Conservation (phyloP, 371 early-diverging fungal species). For the Mucor velutinosus region DNA sequence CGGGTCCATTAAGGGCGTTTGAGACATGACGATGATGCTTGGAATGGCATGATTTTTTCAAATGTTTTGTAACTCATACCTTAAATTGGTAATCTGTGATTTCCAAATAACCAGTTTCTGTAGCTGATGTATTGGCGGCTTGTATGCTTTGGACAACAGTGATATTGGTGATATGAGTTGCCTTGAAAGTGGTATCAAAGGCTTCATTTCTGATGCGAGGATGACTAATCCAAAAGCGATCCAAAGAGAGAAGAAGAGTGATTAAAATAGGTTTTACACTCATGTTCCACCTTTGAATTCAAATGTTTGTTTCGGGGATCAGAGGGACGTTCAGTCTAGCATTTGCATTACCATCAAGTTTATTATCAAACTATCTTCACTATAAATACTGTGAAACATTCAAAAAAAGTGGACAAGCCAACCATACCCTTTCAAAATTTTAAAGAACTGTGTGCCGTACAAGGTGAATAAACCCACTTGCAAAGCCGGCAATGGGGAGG, state of each 20-base stretch:
- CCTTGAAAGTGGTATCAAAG: background rate
- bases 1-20: background rate
- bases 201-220: background rate
- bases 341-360: background rate
- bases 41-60: conserved; percentile 21
- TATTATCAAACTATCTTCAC: background rate
- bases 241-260: background rate
- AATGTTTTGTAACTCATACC: background rate
- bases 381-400: too few relatives aligned
- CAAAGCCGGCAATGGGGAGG: too few relatives aligned
- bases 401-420: too few relatives aligned
- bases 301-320: background rate
- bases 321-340: background rate
- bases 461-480: too few relatives aligned
- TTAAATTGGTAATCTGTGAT: background rate
- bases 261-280: background rate
- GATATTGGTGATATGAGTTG: background rate
- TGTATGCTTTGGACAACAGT: background rate
- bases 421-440: too few relatives aligned
- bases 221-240: background rate
- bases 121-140: background rate
- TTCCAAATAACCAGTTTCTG: background rate
- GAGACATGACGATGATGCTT: background rate
- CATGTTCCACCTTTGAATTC: background rate
- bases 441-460: too few relatives aligned